Evolutionary conservation across 768 basidiomycete species (phyloP), one percentile per base, ranked within the genome.

Genomic region (Glaciozyma martinii): DNA sequence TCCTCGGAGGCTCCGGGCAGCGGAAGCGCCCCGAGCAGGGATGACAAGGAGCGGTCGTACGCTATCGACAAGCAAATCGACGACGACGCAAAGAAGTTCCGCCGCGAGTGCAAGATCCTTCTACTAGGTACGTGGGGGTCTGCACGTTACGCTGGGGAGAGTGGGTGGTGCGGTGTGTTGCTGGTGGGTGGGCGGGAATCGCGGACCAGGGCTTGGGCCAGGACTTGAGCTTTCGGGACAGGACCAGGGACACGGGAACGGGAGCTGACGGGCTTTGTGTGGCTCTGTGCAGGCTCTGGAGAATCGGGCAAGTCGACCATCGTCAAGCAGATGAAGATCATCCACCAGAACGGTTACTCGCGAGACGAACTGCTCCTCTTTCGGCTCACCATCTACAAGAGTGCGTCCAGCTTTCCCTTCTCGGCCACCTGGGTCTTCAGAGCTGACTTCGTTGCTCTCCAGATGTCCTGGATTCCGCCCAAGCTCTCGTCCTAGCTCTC

Each of bases 321-420:
- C 69, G 91, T 95, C 43, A 97, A 98, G 76, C 93, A 98, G 77
- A 95, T 98, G 92, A 95, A 94, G 81, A 93, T 97, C 63, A 92
- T 97, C 56, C 89, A 98, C 76, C 89, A 94, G 76, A 85, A 86
- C 66, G 93, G 93, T 18, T 98, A 91, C 78, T 83, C 85, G 3
- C 77, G 78, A 12, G 82, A 86, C 0, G 91, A 95, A 75, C 83
- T 90, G 32, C 80, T 85, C 65, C 81, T 83, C 5, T 94, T 84
- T 79, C 81, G 87, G 25, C 82, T 85, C 0, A 85, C 86, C 37
- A 85, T 98, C 56, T 90, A 87, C 78, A 84, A 85, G 72, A 88
- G 78, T 75, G 37, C 19, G 59, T 63, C 1, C 15, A 5, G n/a
- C 9, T 43, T 27, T 52, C 50, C 23, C 43, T 13, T 37, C 29